Conservation (phyloP, 768 basidiomycete species). For the Brasilioporus rufonigricans region DNA sequence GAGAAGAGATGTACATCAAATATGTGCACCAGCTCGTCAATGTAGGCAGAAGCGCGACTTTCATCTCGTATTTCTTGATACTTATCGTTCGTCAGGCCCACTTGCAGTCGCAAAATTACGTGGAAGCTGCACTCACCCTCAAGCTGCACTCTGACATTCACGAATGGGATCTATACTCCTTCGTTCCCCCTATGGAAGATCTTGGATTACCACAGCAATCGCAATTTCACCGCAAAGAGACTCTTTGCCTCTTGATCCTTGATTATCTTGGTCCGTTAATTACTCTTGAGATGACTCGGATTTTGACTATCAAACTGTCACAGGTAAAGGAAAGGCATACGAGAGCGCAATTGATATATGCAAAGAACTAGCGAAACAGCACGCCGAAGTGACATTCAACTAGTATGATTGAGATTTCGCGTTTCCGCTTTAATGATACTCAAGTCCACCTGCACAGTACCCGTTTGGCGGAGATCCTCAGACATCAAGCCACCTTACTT, state of each 20-base stretch:
- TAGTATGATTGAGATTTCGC: constrained; percentile 52
- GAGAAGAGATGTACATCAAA: constrained; percentile 94
- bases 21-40: constrained; percentile 95
- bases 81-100: constrained; percentile 60
- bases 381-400: constrained; percentile 86
- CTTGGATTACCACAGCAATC: constrained; percentile 89
- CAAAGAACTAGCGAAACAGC: constrained; percentile 86
- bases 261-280: constrained; percentile 76
- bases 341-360: constrained; percentile 92
- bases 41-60: constrained; percentile 41
- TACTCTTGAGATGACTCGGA: background rate
- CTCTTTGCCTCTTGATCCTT: constrained; percentile 85
- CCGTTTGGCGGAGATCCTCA: constrained; percentile 80
- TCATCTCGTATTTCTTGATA: background rate
- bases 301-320: constrained; percentile 2
- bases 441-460: constrained; percentile 43
- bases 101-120: constrained; percentile 83
- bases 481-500: constrained; percentile 82
- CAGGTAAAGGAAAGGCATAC: constrained; percentile 97
- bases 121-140: constrained; percentile 90
- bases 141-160: constrained; percentile 94
- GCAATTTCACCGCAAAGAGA: constrained; percentile 92
- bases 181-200: constrained; percentile 86
- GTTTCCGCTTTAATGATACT: background rate
- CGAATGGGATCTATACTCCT: constrained; percentile 81